Conservation (phyloP, 2,329 filamentous ascomycete genomes). For the Penicillium occitanis region DNA sequence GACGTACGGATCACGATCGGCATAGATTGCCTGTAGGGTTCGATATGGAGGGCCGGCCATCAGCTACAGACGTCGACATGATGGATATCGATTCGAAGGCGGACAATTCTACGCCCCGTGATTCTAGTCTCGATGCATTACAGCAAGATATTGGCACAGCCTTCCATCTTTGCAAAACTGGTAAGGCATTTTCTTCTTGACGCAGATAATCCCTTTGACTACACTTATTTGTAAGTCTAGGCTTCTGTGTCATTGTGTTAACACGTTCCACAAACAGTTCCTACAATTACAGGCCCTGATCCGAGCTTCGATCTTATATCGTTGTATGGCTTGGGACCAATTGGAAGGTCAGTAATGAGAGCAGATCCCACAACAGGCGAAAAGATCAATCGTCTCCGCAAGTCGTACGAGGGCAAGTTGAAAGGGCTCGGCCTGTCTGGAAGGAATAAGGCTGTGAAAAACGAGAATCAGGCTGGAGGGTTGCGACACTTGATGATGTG, state of each 20-base stretch:
- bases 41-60: constrained; percentile 23
- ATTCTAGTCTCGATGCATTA: constrained; percentile 43
- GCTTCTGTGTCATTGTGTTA: constrained; percentile 42
- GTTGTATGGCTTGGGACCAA: constrained; percentile 56
- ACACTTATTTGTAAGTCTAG: constrained; percentile 27
- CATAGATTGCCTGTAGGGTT: constrained; percentile 26
- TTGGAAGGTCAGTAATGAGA: constrained; percentile 60
- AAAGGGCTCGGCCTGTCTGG: constrained; percentile 49
- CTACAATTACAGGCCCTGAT: constrained; percentile 55
- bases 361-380: constrained; percentile 62
- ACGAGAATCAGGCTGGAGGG: constrained; percentile 41
- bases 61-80: constrained; percentile 31
- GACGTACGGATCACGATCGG: constrained; percentile 38
- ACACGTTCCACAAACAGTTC: constrained; percentile 44
- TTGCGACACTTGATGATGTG: constrained; percentile 46
- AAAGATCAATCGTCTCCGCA: constrained; percentile 63
- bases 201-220: constrained; percentile 39
- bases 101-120: constrained; percentile 25
- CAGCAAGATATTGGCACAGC: constrained; percentile 48
- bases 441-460: constrained; percentile 50
- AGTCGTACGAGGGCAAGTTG: constrained; percentile 54
- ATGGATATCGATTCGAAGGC: constrained; percentile 43
- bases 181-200: constrained; percentile 42
- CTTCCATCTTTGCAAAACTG: constrained; percentile 52
- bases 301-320: constrained; percentile 59